Evolutionary conservation across 768 basidiomycete genomes (phyloP).

Genomic region (Termitomyces sp.): DNA sequence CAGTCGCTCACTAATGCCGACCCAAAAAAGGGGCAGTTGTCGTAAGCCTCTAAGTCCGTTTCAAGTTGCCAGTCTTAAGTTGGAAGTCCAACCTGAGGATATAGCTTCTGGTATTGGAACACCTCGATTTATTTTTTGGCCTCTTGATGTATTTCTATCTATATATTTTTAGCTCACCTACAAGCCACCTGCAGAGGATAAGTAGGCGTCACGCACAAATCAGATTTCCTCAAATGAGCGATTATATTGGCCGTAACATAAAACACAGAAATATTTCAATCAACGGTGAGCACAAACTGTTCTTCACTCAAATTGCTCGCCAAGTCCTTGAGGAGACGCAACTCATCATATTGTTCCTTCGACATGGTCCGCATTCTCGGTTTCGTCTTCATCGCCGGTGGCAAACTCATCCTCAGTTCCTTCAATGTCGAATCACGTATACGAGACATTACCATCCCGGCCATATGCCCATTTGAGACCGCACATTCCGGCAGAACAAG

Average conservation of each 20-base stretch:
- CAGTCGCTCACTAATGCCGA: too few species aligned
- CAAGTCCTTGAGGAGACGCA: background rate
- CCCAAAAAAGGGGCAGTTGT: too few species aligned
- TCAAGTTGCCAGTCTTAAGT: too few species aligned
- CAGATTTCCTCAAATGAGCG: background rate
- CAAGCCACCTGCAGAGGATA: too few species aligned
- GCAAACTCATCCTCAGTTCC: slow-evolving; percentile 4
- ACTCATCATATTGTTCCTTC: background rate
- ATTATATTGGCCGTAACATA: background rate
- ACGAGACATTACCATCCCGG: slow-evolving; percentile 1
- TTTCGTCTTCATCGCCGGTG: background rate
- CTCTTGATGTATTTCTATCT: too few species aligned
- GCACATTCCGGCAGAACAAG: slow-evolving; percentile 5
- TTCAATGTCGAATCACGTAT: background rate
- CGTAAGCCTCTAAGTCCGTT: too few species aligned
- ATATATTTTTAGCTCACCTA: background rate
- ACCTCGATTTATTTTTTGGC: too few species aligned
- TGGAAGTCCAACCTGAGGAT: too few species aligned
- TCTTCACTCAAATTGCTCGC: background rate
- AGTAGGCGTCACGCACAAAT: too few species aligned
- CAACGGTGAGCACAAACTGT: background rate
- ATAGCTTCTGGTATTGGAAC: too few species aligned
- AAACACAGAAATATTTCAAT: background rate
- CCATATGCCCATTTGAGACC: background rate
- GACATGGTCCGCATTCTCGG: background rate